phyloP scores from a whole-genome alignment of 2,329 filamentous ascomycete genomes.

The Tolypocladium nubicola region DNA sequence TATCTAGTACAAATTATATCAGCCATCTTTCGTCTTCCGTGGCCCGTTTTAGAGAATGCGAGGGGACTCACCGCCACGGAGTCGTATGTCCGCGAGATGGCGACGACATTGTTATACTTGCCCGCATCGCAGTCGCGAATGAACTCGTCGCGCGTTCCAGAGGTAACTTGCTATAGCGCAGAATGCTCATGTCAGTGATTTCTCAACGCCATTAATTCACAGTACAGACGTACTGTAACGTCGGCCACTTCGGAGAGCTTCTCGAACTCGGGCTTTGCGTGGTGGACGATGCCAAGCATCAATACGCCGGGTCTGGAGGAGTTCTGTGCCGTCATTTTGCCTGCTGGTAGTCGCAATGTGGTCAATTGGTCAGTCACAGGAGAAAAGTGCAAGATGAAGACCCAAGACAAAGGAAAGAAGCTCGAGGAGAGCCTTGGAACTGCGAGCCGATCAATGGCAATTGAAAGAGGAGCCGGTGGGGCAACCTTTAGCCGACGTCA shows the following conservation, averaged over 20 bases:
- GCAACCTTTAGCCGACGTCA: not conserved
- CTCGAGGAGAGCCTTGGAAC: not conserved
- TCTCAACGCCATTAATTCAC: not conserved
- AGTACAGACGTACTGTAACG: constrained; percentile 4
- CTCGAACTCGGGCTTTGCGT: constrained; percentile 8
- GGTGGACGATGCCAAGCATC: constrained; percentile 9
- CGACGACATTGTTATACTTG: constrained; percentile 44
- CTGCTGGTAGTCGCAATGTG: not conserved
- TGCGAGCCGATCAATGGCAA: not conserved
- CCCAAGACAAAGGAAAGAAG: not conserved
- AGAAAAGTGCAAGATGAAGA: not conserved
- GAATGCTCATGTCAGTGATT: not conserved
- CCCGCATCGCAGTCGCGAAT: constrained; percentile 43
- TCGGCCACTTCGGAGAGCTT: constrained; percentile 7
- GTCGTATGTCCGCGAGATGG: constrained; percentile 46
- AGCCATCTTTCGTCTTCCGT: not conserved
- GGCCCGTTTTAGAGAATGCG: not conserved
- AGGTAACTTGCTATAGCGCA: constrained; percentile 5
- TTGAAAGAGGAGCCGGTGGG: not conserved
- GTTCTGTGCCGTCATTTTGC: not conserved
- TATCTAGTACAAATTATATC: constrained; percentile 18
- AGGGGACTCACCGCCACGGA: constrained; percentile 4
- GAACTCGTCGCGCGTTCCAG: constrained; percentile 7
- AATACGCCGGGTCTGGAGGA: constrained; percentile 5
- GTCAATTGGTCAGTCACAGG: not conserved